phyloP scores from a whole-genome alignment of 2,329 filamentous ascomycete species.

The Cladosporium sp. region DNA sequence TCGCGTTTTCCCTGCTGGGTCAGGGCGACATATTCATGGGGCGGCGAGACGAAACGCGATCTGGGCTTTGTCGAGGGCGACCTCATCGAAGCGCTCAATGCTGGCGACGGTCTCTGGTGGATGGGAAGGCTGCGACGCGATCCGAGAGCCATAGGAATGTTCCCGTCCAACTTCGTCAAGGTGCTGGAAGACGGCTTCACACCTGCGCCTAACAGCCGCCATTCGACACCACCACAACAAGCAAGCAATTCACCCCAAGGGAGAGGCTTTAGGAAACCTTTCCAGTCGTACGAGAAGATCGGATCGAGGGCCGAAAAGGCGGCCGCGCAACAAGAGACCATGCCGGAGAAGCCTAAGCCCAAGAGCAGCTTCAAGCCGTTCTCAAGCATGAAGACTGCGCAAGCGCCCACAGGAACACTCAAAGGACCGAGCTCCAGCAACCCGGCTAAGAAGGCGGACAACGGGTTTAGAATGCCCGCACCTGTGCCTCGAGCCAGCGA shows the following conservation, averaged over 20 bases:
- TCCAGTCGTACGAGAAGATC: slow-evolving; percentile 25
- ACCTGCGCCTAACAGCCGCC: slow-evolving; percentile 64
- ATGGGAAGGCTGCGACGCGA: slow-evolving; percentile 89
- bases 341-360: slow-evolving; percentile 34
- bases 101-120: slow-evolving; percentile 98
- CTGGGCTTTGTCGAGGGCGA: slow-evolving; percentile 97
- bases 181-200: slow-evolving; percentile 82
- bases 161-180: slow-evolving; percentile 96
- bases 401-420: slow-evolving; percentile 36
- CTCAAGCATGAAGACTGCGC: slow-evolving; percentile 53
- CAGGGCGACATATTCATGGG: slow-evolving; percentile 44
- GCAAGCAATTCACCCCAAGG: slow-evolving; percentile 56
- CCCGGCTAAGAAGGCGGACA: slow-evolving; percentile 27
- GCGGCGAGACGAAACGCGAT: slow-evolving; percentile 74
- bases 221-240: slow-evolving; percentile 47
- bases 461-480: slow-evolving; percentile 34
- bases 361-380: slow-evolving; percentile 49
- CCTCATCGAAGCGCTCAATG: slow-evolving; percentile 96
- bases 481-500: slow-evolving; percentile 32
- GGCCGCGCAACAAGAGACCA: slow-evolving; percentile 20
- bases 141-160: slow-evolving; percentile 84
- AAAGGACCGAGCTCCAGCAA: slow-evolving; percentile 23
- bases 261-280: slow-evolving; percentile 47
- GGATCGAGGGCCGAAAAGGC: slow-evolving; percentile 23
- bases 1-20: slow-evolving; percentile 43